Evolutionary conservation across 176 grass and related monocot genomes (phyloP).

Genomic region (Urochloa ruziziensis): DNA sequence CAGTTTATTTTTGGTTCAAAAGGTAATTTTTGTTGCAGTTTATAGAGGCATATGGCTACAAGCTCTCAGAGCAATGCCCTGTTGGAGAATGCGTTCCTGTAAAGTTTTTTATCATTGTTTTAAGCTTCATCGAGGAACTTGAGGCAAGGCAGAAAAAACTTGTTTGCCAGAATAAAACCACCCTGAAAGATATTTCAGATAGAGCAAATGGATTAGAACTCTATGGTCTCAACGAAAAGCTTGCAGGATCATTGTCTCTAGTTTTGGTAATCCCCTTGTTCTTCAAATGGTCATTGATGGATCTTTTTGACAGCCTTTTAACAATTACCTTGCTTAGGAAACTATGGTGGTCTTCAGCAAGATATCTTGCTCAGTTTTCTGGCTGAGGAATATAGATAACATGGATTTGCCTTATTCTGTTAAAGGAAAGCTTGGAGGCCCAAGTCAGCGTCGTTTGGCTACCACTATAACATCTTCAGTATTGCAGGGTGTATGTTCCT

Average conservation of each 20-base stretch:
- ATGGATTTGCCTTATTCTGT: conserved; percentile 74
- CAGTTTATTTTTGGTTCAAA: conserved; percentile 21
- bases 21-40: conserved; percentile 48
- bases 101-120: conserved; percentile 77
- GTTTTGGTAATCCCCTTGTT: conserved; percentile 58
- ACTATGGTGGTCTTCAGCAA: conserved; percentile 57
- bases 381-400: conserved; percentile 48
- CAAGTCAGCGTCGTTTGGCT: conserved; percentile 74
- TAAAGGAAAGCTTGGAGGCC: conserved; percentile 93
- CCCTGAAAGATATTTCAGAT: conserved; percentile 8
- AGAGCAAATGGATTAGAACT: conserved; percentile 29
- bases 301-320: not conserved
- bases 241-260: conserved; percentile 39
- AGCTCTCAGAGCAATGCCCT: conserved; percentile 51
- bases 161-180: conserved; percentile 23
- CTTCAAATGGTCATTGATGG: not conserved
- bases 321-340: conserved; percentile 47
- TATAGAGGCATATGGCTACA: conserved; percentile 44
- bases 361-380: conserved; percentile 61
- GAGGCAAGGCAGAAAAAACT: conserved; percentile 42
- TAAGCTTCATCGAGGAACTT: conserved; percentile 83
- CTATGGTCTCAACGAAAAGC: conserved; percentile 39
- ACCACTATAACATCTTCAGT: conserved; percentile 64
- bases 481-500: conserved; percentile 70
- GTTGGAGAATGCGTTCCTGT: conserved; percentile 42